Evolutionary conservation across 805 yeast species (phyloP).

Genomic region (Monosporozyma unispora): DNA sequence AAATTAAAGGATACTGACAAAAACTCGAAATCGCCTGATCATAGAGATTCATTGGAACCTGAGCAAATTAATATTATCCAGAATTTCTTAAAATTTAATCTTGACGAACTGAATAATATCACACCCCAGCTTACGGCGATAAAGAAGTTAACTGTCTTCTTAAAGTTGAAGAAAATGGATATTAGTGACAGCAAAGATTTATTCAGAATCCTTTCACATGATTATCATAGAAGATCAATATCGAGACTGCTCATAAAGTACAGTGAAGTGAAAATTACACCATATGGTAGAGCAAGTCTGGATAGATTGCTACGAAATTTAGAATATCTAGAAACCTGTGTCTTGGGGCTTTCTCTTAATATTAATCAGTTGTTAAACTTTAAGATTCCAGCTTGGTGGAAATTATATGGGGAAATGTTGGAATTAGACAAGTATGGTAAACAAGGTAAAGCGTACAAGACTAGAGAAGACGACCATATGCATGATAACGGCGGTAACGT

Average conservation of each 20-base stretch:
- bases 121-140: slow-evolving; percentile 8
- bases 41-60: slow-evolving; percentile 12
- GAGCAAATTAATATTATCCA: slow-evolving; percentile 24
- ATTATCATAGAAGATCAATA: background rate
- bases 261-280: background rate
- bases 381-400: slow-evolving; percentile 40
- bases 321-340: slow-evolving; percentile 15
- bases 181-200: slow-evolving; percentile 7
- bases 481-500: slow-evolving; percentile 16
- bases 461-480: slow-evolving; percentile 2
- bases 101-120: slow-evolving; percentile 14
- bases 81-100: slow-evolving; percentile 19
- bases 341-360: slow-evolving; percentile 19
- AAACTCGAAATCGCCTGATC: background rate
- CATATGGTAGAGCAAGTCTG: background rate
- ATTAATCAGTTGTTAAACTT: slow-evolving; percentile 28
- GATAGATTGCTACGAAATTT: background rate
- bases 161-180: slow-evolving; percentile 16
- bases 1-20: background rate
- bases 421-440: slow-evolving; percentile 26
- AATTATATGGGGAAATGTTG: slow-evolving; percentile 34
- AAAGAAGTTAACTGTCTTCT: slow-evolving; percentile 17
- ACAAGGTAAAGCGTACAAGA: slow-evolving; percentile 13
- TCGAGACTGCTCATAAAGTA: background rate
- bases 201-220: slow-evolving; percentile 1